A percentile compares a stretch with the other conserved stretches of the same genome.
phyloP scores from a whole-genome alignment of 2,329 filamentous ascomycete genomes.

The Emydomyces testavorans region DNA sequence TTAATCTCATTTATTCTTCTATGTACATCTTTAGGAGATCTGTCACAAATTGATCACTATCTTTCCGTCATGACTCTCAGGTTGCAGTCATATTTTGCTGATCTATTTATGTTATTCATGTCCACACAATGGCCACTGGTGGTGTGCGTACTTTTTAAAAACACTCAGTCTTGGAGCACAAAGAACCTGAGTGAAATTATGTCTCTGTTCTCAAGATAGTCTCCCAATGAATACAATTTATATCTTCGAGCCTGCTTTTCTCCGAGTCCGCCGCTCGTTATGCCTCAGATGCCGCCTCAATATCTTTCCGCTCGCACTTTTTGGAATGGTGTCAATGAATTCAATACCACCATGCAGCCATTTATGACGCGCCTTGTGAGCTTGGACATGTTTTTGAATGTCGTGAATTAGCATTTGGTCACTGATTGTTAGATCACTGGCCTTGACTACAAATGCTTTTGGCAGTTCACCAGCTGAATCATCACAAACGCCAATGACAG shows the following conservation, averaged over 20 bases:
- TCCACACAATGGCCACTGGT: too few relatives aligned
- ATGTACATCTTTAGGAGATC: too few relatives aligned
- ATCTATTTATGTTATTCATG: too few relatives aligned
- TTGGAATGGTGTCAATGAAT: slow-evolving; percentile 37
- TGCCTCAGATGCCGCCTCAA: slow-evolving; percentile 36
- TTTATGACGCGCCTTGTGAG: slow-evolving; percentile 33
- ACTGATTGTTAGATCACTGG: slow-evolving; percentile 22
- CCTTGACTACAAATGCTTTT: slow-evolving; percentile 49
- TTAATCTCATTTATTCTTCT: too few relatives aligned
- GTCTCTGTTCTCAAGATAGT: too few relatives aligned
- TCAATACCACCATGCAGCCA: slow-evolving; percentile 35
- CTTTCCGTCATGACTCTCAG: too few relatives aligned
- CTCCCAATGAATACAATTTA: too few relatives aligned
- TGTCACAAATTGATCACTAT: too few relatives aligned
- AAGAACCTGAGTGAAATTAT: too few relatives aligned
- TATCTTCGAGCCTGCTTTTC: slow-evolving; percentile 9
- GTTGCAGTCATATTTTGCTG: too few relatives aligned
- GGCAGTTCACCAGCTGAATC: slow-evolving; percentile 51
- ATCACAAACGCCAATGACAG: slow-evolving; percentile 42
- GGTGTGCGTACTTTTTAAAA: too few relatives aligned
- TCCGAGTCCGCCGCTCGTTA: slow-evolving; percentile 15
- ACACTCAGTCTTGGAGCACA: too few relatives aligned
- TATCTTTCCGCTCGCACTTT: slow-evolving; percentile 40
- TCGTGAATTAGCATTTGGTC: slow-evolving; percentile 17
- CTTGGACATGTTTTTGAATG: slow-evolving; percentile 25